Base-by-base conservation (phyloP, 768 basidiomycete genomes). In the Psilocybe cubensis region DNA sequence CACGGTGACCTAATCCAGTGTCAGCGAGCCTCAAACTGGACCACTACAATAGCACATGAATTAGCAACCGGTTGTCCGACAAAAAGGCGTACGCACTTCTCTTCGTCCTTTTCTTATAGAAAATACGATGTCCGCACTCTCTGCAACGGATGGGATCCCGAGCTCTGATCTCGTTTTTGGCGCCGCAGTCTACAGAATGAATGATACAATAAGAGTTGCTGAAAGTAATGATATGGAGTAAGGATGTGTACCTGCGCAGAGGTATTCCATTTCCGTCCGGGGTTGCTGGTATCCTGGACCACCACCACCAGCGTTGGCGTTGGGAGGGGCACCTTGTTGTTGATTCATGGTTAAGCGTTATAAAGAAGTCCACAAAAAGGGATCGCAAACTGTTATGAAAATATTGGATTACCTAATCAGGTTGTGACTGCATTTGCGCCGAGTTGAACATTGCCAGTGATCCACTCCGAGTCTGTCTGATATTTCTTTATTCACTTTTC, bases 81-180 rank as follows among this genome's bases (percentile, higher is more conserved):
- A 31, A 45, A 24, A 41, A n/a, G 25, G 14, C 43, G 46, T 18
- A 78, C 94, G 70, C 66, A 98, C 96, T 96, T 80, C 94, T 81
- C 68, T 84, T 92, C 21, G 95, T 96, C 66, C 96, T 79, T 74
- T 96, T 97, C 77, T 98, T 98, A 76, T 97, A 98, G 93, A 98
- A 95, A 71, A 98, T 96, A 51, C 96, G 87, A 73, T 98, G 96
- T 3, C 96, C 96, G 68, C 96, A 98, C 69, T 98, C 94, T 63
- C 91, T 83, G 75, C 96, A 98, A 55, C 96, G 89, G 62, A 98
- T 96, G 41, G 94, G 93, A 71, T 98, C 96, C 57, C 93, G 80
- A 7, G 92, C 80, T 73, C 87, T 89, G 70, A 98, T 94, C 68
- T 92, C 89, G 72, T 96, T 97, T 76, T 91, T 91, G 1, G 89